A percentile compares a stretch with the other conserved stretches of the same genome.
Conservation (phyloP, 1,284 basidiomycete species). For the Athelia sp. region DNA sequence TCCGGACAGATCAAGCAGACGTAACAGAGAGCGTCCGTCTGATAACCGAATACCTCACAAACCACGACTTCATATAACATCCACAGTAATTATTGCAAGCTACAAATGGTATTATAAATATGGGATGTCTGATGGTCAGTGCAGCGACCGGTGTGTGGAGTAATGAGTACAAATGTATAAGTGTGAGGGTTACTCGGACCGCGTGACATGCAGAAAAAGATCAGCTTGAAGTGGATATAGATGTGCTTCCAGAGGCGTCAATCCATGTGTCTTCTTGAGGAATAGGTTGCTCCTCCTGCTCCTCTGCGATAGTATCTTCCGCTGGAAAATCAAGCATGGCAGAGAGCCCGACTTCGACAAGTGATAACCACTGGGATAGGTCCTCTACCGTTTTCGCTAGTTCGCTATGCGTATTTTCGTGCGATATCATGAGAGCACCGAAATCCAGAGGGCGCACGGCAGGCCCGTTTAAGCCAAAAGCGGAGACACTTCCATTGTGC, state of each 20-base stretch:
- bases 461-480: conserved; percentile 25
- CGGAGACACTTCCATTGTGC: conserved; percentile 7
- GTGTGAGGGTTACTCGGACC: no score
- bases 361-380: conserved; percentile 75
- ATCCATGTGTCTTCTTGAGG: not conserved
- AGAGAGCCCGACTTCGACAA: conserved; percentile 69
- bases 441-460: conserved; percentile 68
- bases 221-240: not conserved
- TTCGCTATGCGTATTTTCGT: conserved; percentile 65
- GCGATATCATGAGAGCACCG: conserved; percentile 47
- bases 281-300: conserved; percentile 36
- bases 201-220: no score
- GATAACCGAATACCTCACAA: conserved; percentile 80
- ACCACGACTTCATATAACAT: conserved; percentile 29
- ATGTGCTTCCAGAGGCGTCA: conserved; percentile 12
- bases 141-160: not conserved
- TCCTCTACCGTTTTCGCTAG: conserved; percentile 77
- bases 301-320: conserved; percentile 52
- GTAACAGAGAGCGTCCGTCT: conserved; percentile 78
- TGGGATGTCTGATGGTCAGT: not conserved
- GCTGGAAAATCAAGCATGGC: conserved; percentile 53
- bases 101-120: no score
- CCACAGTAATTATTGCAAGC: no score
- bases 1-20: conserved; percentile 81
- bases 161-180: no score